Conservation (phyloP, 306 rosid genomes). For the Rosa multiflora region DNA sequence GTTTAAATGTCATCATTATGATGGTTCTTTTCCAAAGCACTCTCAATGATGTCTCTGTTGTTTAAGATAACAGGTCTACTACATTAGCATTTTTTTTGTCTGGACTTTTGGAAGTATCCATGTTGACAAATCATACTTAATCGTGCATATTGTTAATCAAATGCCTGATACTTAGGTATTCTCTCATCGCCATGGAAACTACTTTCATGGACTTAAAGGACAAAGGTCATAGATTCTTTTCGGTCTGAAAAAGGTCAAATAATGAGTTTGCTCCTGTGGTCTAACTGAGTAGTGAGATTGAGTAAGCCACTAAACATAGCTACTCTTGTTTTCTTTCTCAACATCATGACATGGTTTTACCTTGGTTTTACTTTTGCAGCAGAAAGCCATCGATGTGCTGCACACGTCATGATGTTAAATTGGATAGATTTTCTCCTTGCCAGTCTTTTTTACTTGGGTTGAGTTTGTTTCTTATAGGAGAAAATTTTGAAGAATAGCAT, state of each 20-base stretch:
- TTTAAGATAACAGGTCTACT: neutral
- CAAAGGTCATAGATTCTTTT: neutral
- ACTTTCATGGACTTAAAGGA: too few relatives aligned
- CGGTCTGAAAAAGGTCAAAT: neutral
- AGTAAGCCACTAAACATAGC: neutral
- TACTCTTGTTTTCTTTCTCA: neutral
- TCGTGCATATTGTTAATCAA: too few relatives aligned
- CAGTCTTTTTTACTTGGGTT: neutral
- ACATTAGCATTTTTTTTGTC: neutral
- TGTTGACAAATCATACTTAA: too few relatives aligned
- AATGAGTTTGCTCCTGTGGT: neutral
- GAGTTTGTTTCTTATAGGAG: neutral
- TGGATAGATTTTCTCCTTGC: too few relatives aligned
- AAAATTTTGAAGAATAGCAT: neutral
- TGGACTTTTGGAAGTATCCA: neutral
- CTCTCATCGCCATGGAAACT: too few relatives aligned
- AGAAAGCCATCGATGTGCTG: neutral
- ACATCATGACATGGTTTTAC: neutral
- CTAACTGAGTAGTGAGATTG: neutral
- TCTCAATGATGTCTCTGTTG: neutral
- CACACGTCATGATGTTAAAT: neutral
- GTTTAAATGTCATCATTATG: neutral
- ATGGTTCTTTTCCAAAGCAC: neutral
- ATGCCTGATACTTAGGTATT: neutral
- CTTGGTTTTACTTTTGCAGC: neutral